Conservation (phyloP, 73 alveolate species). For the Stentor coeruleus region DNA sequence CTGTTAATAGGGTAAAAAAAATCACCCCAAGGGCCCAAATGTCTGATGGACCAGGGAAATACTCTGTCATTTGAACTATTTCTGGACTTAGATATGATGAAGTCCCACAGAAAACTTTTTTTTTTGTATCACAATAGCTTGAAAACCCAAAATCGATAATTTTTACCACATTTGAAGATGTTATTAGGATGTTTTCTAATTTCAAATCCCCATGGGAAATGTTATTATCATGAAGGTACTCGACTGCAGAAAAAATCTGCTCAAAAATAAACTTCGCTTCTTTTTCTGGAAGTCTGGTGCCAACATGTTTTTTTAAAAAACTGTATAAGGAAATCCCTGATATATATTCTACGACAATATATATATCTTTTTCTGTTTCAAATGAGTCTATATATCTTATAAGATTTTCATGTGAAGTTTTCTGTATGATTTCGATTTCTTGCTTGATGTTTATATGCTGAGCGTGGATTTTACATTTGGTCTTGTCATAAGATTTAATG, state of each 20-base stretch:
- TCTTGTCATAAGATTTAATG: slow-evolving; percentile 45
- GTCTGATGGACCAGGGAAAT: slow-evolving; percentile 32
- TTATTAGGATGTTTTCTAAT: slow-evolving; percentile 63
- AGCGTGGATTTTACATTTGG: slow-evolving; percentile 25
- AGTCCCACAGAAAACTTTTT: slow-evolving; percentile 36
- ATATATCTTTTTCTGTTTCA: slow-evolving; percentile 41
- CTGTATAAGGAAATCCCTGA: slow-evolving; percentile 44
- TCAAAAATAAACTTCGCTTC: slow-evolving; percentile 54
- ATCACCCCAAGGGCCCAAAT: slow-evolving; percentile 41
- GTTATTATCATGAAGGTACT: slow-evolving; percentile 52
- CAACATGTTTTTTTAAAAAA: slow-evolving; percentile 42
- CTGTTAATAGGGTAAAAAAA: slow-evolving; percentile 33
- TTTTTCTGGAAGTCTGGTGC: slow-evolving; percentile 51
- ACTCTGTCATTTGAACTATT: slow-evolving; percentile 19
- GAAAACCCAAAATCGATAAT: slow-evolving; percentile 73
- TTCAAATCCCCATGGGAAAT: slow-evolving; percentile 72
- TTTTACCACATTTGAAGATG: slow-evolving; percentile 51
- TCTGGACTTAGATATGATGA: slow-evolving; percentile 41
- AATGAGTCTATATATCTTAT: slow-evolving; percentile 30
- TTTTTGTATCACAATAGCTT: slow-evolving; percentile 24
- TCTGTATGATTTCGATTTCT: slow-evolving; percentile 40
- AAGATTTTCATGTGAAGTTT: slow-evolving; percentile 35
- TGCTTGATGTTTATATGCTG: slow-evolving; percentile 30
- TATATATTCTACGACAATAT: slow-evolving; percentile 62
- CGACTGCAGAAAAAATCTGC: slow-evolving; percentile 55